These are phyloP conservation scores for Yamadazyma oceani DNA, from an alignment of 1,139 yeast species.

Conservation along the genomic window DNA sequence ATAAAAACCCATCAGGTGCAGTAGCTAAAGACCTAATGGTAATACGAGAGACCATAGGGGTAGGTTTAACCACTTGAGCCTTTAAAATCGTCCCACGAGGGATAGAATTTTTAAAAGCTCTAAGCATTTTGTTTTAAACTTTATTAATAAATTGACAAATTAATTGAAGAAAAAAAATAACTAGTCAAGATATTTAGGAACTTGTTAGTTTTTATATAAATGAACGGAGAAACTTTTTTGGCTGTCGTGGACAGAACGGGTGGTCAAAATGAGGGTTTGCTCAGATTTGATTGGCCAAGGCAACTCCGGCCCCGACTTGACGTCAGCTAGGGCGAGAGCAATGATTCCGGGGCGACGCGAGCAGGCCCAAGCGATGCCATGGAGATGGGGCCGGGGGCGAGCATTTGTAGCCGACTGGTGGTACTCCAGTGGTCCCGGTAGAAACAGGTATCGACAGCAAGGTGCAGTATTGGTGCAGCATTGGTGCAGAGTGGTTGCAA, in stretches of 20 bases:
- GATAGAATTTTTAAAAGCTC: conserved; percentile 43
- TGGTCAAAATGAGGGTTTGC: conserved; percentile 2
- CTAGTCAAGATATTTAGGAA: neutral
- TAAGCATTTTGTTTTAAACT: conserved; percentile 30
- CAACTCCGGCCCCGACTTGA: neutral
- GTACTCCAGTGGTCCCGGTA: too few species aligned
- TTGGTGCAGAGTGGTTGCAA: too few species aligned
- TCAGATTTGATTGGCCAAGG: conserved; percentile 12
- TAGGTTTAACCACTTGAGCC: conserved; percentile 13
- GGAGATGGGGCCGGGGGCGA: too few species aligned
- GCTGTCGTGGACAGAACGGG: neutral
- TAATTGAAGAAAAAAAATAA: neutral
- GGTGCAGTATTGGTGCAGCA: too few species aligned
- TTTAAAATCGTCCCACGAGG: conserved; percentile 34
- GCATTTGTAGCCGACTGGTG: too few species aligned
- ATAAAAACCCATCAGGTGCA: conserved; percentile 68
- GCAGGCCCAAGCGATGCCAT: too few species aligned
- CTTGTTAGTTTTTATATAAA: neutral
- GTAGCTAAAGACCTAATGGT: conserved; percentile 66
- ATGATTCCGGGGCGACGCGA: conserved; percentile 2
- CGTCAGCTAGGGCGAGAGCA: neutral
- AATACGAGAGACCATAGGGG: conserved; percentile 21
- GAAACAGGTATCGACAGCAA: too few species aligned
- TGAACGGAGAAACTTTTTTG: too few species aligned
- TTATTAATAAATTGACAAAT: conserved; percentile 1